Evolutionary conservation across 2,329 filamentous ascomycete genomes (phyloP).

Genomic region (Nemania abortiva): DNA sequence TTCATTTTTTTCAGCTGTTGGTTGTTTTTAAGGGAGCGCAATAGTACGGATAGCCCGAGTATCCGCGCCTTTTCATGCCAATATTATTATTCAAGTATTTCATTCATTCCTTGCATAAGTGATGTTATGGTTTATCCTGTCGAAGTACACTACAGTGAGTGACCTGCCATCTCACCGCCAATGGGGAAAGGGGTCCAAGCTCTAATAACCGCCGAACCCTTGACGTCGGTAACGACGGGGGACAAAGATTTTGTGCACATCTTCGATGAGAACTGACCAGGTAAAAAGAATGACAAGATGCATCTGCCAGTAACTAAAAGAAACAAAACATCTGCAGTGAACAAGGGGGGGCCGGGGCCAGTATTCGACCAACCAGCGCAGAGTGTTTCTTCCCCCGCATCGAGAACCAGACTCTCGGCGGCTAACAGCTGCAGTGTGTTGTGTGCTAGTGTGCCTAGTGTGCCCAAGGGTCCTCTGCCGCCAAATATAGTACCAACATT

Average conservation of each 20-base stretch:
- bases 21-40: too few species aligned
- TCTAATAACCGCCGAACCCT: constrained; percentile 32
- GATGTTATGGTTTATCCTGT: too few species aligned
- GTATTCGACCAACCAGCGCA: constrained; percentile 8
- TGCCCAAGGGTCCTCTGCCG: background rate
- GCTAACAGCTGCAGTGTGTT: constrained; percentile 13
- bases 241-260: too few species aligned
- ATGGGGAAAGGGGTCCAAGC: constrained; percentile 20
- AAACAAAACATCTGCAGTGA: background rate
- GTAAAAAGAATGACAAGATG: too few species aligned
- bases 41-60: too few species aligned
- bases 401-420: constrained; percentile 18
- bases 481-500: constrained; percentile 31
- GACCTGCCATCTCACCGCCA: constrained; percentile 5
- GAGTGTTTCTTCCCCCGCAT: constrained; percentile 27
- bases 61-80: too few species aligned
- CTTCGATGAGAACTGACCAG: background rate
- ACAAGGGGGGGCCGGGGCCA: background rate
- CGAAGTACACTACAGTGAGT: too few species aligned
- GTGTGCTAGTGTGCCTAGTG: background rate
- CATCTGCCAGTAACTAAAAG: too few species aligned
- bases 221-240: background rate
- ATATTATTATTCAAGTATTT: too few species aligned
- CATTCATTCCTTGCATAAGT: too few species aligned
- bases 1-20: background rate